These are phyloP conservation scores for Hanseniaspora nectarophila DNA, from an alignment of 805 yeast species.

Conservation along the genomic window DNA sequence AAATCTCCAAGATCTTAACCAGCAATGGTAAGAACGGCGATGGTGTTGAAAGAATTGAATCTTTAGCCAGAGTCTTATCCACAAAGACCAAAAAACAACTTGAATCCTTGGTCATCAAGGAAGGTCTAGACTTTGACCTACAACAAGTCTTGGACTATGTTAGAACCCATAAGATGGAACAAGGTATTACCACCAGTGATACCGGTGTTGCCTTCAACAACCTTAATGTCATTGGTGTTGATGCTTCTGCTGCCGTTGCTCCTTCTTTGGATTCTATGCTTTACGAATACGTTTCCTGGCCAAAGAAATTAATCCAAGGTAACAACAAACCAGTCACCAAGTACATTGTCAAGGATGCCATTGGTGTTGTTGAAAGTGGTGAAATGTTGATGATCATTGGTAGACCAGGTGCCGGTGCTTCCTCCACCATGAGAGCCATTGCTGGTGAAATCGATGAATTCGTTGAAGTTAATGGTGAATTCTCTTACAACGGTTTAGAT, in stretches of 20 bases:
- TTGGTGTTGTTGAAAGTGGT: constrained; percentile 38
- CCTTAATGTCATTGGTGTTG: constrained; percentile 38
- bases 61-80: constrained; percentile 40
- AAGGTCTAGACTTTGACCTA: constrained; percentile 38
- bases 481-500: constrained; percentile 39
- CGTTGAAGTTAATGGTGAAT: constrained; percentile 30
- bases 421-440: constrained; percentile 39
- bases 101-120: constrained; percentile 34
- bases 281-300: constrained; percentile 27
- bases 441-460: constrained; percentile 36
- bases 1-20: constrained; percentile 25
- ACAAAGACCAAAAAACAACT: constrained; percentile 38
- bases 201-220: constrained; percentile 41
- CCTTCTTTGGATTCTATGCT: constrained; percentile 36
- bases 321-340: constrained; percentile 28
- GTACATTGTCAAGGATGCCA: constrained; percentile 32
- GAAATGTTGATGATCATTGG: constrained; percentile 44
- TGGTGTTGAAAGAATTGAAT: constrained; percentile 33
- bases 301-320: constrained; percentile 24
- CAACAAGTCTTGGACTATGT: constrained; percentile 33
- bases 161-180: constrained; percentile 30
- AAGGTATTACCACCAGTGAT: constrained; percentile 37
- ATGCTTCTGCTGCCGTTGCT: constrained; percentile 43
- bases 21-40: constrained; percentile 19
- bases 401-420: constrained; percentile 56